A percentile compares a stretch with the other conserved stretches of the same genome.
Conservation (phyloP, 2,329 filamentous ascomycete genomes). For the Colletotrichum zoysiae region DNA sequence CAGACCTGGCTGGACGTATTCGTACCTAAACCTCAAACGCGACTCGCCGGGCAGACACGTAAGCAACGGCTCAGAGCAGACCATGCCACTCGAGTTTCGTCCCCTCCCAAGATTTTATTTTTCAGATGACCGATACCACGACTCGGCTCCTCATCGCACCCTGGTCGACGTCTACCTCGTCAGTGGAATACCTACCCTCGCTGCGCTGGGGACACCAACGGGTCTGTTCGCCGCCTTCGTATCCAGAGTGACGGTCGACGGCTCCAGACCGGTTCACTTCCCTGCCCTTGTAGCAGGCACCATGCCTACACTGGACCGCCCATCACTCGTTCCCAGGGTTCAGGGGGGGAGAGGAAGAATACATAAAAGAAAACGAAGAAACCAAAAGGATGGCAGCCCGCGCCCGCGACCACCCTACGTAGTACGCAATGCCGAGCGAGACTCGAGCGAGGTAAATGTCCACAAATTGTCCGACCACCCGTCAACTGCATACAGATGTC, state of each 20-base stretch:
- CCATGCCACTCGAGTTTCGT: constrained; percentile 29
- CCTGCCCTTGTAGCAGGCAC: constrained; percentile 17
- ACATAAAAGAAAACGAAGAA: not conserved
- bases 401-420: not conserved
- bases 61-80: constrained; percentile 9
- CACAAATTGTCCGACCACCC: not conserved
- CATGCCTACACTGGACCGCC: constrained; percentile 9
- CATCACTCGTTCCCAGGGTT: constrained; percentile 16
- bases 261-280: constrained; percentile 32
- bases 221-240: constrained; percentile 33
- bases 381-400: not conserved
- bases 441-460: constrained; percentile 8
- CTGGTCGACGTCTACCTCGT: constrained; percentile 7
- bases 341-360: not conserved
- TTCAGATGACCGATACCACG: constrained; percentile 17
- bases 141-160: not conserved
- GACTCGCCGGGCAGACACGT: constrained; percentile 28
- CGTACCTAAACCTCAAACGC: constrained; percentile 31
- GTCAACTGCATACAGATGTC: not conserved
- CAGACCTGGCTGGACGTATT: not conserved
- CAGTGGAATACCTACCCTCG: constrained; percentile 26
- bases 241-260: constrained; percentile 33
- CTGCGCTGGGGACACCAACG: constrained; percentile 20
- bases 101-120: constrained; percentile 20
- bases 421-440: constrained; percentile 11